Conservation (phyloP, 73 alveolate genomes). For the Paramecium pentaurelia region DNA sequence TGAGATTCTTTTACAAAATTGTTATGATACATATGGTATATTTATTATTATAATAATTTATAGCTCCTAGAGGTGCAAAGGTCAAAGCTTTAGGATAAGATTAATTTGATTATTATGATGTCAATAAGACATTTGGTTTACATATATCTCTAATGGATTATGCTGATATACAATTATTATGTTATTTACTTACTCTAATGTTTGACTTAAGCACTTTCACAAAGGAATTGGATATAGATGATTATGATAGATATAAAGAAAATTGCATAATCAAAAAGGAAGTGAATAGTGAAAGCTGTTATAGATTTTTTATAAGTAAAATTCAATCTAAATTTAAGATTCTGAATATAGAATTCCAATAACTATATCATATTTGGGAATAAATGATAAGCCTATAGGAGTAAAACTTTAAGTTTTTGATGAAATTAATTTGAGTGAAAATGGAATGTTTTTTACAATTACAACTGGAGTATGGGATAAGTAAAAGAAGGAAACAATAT, state of each 20-base stretch:
- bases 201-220: background rate
- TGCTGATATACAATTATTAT: background rate
- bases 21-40: constrained; percentile 33
- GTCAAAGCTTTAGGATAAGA: constrained; percentile 10
- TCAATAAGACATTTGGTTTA: background rate
- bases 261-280: background rate
- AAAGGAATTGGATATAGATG: constrained; percentile 10
- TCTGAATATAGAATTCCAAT: background rate
- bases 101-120: background rate
- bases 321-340: background rate
- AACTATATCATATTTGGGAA: background rate
- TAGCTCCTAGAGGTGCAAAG: background rate
- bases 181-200: background rate
- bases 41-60: background rate
- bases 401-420: background rate
- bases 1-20: background rate
- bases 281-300: background rate
- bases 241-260: constrained; percentile 24
- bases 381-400: background rate
- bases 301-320: background rate
- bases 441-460: background rate
- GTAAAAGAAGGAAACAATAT: background rate
- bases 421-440: background rate
- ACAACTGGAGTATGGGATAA: background rate
- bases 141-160: background rate